Conservation (phyloP, 2,329 filamentous ascomycete genomes). For the Microcyclosporella mali region DNA sequence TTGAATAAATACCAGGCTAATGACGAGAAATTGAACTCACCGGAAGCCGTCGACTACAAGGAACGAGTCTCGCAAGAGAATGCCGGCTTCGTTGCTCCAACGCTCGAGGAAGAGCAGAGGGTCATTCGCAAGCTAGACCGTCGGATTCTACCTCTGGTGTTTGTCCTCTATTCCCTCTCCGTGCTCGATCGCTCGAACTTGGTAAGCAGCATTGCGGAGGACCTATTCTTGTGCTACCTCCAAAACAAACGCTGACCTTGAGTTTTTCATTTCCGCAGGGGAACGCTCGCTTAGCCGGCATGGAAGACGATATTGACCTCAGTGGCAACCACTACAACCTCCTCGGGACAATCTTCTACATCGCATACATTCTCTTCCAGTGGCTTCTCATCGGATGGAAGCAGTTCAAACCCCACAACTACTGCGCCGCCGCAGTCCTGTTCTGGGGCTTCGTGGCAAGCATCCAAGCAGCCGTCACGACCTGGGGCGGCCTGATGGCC, state of each 20-base stretch:
- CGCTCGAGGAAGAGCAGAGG: constrained; percentile 21
- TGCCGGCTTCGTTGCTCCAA: constrained; percentile 18
- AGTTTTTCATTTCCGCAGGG: too few species aligned
- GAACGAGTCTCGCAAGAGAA: constrained; percentile 1
- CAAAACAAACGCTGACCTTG: too few species aligned
- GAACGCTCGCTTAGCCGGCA: too few species aligned
- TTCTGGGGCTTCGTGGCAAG: constrained; percentile 44
- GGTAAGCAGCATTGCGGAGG: too few species aligned
- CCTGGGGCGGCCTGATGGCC: constrained; percentile 45
- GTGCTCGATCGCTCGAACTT: constrained; percentile 30
- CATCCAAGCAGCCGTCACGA: constrained; percentile 40
- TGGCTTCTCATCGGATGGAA: constrained; percentile 45
- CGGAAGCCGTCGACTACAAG: background rate
- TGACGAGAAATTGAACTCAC: background rate
- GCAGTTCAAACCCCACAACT: constrained; percentile 31
- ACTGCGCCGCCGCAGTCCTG: constrained; percentile 40
- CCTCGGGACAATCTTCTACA: constrained; percentile 51
- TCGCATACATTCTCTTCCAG: constrained; percentile 37
- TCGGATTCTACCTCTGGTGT: constrained; percentile 28
- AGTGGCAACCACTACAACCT: constrained; percentile 44
- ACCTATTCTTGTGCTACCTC: too few species aligned
- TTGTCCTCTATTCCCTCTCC: constrained; percentile 28
- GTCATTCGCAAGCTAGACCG: constrained; percentile 31
- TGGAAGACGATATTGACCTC: constrained; percentile 43
- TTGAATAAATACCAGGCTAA: background rate